A percentile compares a stretch with the other conserved stretches of the same genome.
phyloP scores from a whole-genome alignment of 2,329 filamentous ascomycete genomes.

The Basipetospora sp. region DNA sequence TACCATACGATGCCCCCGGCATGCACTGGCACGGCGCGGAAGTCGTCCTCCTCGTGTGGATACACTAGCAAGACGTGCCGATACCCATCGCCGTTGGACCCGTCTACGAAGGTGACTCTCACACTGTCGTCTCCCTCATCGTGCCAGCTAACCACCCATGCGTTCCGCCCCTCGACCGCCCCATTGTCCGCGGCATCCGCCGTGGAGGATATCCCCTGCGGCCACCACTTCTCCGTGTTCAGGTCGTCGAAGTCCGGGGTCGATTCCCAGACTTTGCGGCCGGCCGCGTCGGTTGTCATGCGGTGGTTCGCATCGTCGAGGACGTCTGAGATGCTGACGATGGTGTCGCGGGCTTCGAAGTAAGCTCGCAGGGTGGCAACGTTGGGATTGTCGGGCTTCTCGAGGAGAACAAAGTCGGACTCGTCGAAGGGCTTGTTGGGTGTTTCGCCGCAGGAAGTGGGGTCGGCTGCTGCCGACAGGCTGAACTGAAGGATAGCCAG shows the following conservation, averaged over 20 bases:
- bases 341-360: conserved; percentile 7
- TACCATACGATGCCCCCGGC: conserved; percentile 24
- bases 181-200: conserved; percentile 18
- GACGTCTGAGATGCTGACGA: conserved; percentile 10
- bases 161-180: conserved; percentile 18
- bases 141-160: conserved; percentile 22
- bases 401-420: conserved; percentile 11
- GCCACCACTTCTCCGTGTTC: conserved; percentile 19
- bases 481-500: no score
- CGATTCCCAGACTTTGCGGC: conserved; percentile 11
- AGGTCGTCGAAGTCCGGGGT: conserved; percentile 15
- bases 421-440: conserved; percentile 4
- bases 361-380: conserved; percentile 12
- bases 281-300: conserved; percentile 9
- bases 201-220: conserved; percentile 21
- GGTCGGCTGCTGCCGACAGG: no score
- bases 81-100: conserved; percentile 13
- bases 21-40: conserved; percentile 18
- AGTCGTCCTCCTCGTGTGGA: conserved; percentile 18
- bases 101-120: conserved; percentile 19
- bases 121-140: conserved; percentile 15
- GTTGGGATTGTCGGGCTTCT: conserved; percentile 12
- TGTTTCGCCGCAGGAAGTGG: conserved; percentile 1
- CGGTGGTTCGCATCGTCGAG: conserved; percentile 13
- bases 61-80: conserved; percentile 21